Evolutionary conservation across 352 stramenopile species (phyloP).

Genomic region (Pythium insidiosum): DNA sequence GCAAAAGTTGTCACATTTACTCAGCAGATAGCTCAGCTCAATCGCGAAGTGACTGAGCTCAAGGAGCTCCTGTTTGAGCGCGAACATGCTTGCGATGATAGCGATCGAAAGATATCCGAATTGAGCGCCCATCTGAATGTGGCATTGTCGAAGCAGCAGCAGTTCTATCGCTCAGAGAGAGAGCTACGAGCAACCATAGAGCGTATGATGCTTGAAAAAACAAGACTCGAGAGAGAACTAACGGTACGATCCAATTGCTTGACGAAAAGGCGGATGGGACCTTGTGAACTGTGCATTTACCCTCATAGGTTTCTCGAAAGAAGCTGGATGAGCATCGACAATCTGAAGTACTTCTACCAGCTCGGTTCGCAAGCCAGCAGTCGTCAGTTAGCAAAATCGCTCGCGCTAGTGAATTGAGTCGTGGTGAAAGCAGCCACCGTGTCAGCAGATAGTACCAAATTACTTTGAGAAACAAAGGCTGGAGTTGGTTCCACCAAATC

Average conservation of each 20-base stretch:
- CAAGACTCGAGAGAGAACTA: conserved; percentile 52
- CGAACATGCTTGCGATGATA: conserved; percentile 58
- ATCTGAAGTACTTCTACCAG: too few relatives aligned
- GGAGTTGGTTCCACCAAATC: conserved; percentile 96
- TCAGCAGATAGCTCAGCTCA: conserved; percentile 47
- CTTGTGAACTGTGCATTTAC: too few relatives aligned
- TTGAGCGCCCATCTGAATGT: conserved; percentile 56
- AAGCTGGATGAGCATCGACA: conserved; percentile 24
- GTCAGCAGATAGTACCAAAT: not conserved
- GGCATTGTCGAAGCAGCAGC: conserved; percentile 66
- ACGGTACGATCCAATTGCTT: conserved; percentile 40
- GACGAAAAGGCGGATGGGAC: conserved; percentile 64
- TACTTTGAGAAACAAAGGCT: conserved; percentile 76
- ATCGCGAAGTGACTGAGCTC: conserved; percentile 38
- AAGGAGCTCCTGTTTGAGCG: conserved; percentile 50
- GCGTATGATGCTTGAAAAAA: conserved; percentile 49
- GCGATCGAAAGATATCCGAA: conserved; percentile 57
- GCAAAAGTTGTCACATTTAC: conserved; percentile 30
- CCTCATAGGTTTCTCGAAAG: conserved; percentile 28
- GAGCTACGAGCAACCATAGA: conserved; percentile 54
- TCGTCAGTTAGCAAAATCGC: too few relatives aligned
- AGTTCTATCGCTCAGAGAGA: conserved; percentile 62
- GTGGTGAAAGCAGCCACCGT: too few relatives aligned
- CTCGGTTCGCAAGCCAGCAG: too few relatives aligned
- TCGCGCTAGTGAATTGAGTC: too few relatives aligned